These are phyloP conservation scores for Fomitopsis pulvina DNA, from an alignment of 768 basidiomycete species.

Conservation along the genomic window DNA sequence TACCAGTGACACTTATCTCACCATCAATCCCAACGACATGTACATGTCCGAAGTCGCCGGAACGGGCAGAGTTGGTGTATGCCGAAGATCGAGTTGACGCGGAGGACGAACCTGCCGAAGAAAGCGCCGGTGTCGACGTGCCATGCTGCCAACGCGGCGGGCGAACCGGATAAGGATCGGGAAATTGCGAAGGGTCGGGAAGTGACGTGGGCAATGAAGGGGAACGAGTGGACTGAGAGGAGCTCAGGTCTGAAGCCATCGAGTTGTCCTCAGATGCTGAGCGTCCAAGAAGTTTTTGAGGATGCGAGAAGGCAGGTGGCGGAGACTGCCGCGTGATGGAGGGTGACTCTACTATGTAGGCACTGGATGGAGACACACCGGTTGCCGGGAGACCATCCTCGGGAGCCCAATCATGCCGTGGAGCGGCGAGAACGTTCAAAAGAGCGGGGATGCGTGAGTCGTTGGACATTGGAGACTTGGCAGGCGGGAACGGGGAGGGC, in stretches of 20 bases:
- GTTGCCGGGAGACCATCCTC: slow-evolving; percentile 18
- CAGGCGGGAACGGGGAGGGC: slow-evolving; percentile 28
- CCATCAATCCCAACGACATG: slow-evolving; percentile 57
- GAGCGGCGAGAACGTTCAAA: slow-evolving; percentile 17
- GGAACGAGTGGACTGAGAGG: slow-evolving; percentile 31
- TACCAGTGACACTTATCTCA: slow-evolving; percentile 50
- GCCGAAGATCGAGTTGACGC: slow-evolving; percentile 72
- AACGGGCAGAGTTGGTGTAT: slow-evolving; percentile 67
- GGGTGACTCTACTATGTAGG: slow-evolving; percentile 25
- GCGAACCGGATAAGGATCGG: slow-evolving; percentile 66
- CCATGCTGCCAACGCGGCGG: slow-evolving; percentile 41
- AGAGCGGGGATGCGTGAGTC: slow-evolving; percentile 37
- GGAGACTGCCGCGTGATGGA: slow-evolving; percentile 13
- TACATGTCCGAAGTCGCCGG: slow-evolving; percentile 58
- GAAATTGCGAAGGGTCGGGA: slow-evolving; percentile 62
- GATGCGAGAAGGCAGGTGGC: slow-evolving; percentile 18
- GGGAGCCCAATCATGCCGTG: slow-evolving; percentile 20
- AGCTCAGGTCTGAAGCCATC: slow-evolving; percentile 28
- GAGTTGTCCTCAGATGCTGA: slow-evolving; percentile 36
- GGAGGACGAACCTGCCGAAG: slow-evolving; percentile 65
- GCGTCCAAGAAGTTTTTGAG: slow-evolving; percentile 30
- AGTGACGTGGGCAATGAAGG: slow-evolving; percentile 39
- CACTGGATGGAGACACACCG: slow-evolving; percentile 21
- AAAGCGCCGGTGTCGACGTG: slow-evolving; percentile 49
- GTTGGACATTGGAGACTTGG: slow-evolving; percentile 19